Conservation (phyloP, 164 flowering plant genomes). For the Litsea cubeba region DNA sequence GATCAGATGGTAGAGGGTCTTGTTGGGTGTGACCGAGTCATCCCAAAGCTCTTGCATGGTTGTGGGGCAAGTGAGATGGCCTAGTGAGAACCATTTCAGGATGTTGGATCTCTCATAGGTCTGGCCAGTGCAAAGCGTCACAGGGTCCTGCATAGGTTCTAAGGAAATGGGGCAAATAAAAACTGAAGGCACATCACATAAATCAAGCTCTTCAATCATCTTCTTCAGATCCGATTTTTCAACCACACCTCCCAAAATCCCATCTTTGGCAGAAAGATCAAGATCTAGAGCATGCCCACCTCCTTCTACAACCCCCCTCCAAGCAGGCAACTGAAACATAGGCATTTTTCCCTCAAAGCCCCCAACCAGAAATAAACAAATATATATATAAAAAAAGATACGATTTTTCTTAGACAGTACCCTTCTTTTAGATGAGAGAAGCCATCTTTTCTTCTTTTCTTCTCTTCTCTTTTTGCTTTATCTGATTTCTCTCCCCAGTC, state of each 20-base stretch:
- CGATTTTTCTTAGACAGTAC: constrained; percentile 11
- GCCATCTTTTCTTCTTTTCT: constrained; percentile 10
- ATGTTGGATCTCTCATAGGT: constrained; percentile 74
- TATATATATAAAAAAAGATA: neutral
- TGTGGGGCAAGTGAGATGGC: constrained; percentile 66
- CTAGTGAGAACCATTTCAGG: constrained; percentile 63
- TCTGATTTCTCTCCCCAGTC: constrained; percentile 34
- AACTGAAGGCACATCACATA: constrained; percentile 49
- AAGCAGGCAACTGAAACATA: constrained; percentile 28
- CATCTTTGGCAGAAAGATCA: constrained; percentile 49
- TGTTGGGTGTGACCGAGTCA: constrained; percentile 58
- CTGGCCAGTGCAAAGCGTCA: constrained; percentile 68
- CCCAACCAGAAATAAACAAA: neutral
- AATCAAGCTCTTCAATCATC: constrained; percentile 51
- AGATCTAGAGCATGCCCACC: constrained; percentile 49
- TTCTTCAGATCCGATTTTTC: constrained; percentile 42
- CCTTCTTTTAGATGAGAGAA: constrained; percentile 41
- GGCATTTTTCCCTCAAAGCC: constrained; percentile 32
- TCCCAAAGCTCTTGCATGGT: constrained; percentile 66
- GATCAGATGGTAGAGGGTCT: constrained; percentile 47
- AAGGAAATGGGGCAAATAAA: constrained; percentile 82
- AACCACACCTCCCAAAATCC: constrained; percentile 38
- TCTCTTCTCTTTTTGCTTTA: constrained; percentile 18
- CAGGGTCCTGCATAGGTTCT: constrained; percentile 80
- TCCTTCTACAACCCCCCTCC: constrained; percentile 31